Percentiles rank a stretch among this genome's conserved stretches.
Conservation (phyloP, 805 yeast genomes). For the Kregervanrija delftensis region DNA sequence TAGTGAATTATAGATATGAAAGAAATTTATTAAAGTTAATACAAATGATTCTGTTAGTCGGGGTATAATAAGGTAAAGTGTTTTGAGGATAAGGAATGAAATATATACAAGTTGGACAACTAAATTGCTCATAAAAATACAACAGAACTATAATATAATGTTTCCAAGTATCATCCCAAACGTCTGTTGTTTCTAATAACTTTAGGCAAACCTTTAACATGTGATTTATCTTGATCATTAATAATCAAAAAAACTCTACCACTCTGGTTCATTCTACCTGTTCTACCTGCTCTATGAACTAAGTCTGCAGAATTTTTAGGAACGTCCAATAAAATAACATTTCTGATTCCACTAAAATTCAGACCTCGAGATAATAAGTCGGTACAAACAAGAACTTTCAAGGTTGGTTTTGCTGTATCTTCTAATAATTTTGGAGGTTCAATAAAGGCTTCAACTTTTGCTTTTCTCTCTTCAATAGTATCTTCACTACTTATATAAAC, state of each 20-base stretch:
- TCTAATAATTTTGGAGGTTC: conserved; percentile 45
- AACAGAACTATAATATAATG: not conserved
- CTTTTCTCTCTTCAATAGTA: conserved; percentile 49
- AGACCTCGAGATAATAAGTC: conserved; percentile 88
- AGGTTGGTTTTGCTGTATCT: conserved; percentile 23
- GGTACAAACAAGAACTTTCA: conserved; percentile 77
- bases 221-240: conserved; percentile 58
- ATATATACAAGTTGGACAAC: too few relatives aligned
- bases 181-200: conserved; percentile 49
- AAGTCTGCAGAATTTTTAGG: conserved; percentile 82
- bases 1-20: too few relatives aligned
- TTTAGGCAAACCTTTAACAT: conserved; percentile 76
- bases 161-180: conserved; percentile 15
- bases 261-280: conserved; percentile 84
- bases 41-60: too few relatives aligned
- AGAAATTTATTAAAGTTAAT: too few relatives aligned
- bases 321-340: conserved; percentile 76
- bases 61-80: too few relatives aligned
- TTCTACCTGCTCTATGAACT: conserved; percentile 88
- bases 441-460: conserved; percentile 56
- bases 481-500: conserved; percentile 64
- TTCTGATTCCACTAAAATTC: conserved; percentile 75
- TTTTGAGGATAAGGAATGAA: too few relatives aligned
- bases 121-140: too few relatives aligned
- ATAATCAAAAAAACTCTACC: conserved; percentile 84